phyloP scores from a whole-genome alignment of 345 rosid genomes.

The Heritiera littoralis region DNA sequence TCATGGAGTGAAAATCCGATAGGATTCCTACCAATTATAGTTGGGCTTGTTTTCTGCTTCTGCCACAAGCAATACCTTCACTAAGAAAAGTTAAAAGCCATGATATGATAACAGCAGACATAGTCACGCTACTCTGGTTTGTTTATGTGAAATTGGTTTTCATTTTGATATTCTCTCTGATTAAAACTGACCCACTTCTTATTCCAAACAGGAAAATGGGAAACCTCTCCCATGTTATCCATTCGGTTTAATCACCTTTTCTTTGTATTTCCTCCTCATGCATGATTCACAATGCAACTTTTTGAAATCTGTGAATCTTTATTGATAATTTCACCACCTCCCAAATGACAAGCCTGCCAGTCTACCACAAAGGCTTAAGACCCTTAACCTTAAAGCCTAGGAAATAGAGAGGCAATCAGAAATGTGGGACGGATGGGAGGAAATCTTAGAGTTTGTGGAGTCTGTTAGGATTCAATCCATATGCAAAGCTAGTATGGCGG shows the following conservation, averaged over 20 bases:
- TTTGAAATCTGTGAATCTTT: background rate
- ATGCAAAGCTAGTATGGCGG: too few species aligned
- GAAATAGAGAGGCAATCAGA: background rate
- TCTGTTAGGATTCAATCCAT: too few species aligned
- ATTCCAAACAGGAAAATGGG: background rate
- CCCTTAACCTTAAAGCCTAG: background rate
- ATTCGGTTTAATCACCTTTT: constrained; percentile 1
- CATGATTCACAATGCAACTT: background rate
- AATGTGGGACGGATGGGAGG: background rate
- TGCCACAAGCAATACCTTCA: constrained; percentile 11
- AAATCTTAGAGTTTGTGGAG: background rate
- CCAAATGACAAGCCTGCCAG: constrained; percentile 6
- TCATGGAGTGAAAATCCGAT: background rate
- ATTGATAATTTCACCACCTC: background rate
- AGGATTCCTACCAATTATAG: background rate
- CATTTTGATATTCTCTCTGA: background rate
- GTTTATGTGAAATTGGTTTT: background rate
- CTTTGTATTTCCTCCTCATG: background rate
- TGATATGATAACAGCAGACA: constrained; percentile 15
- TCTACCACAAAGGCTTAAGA: background rate
- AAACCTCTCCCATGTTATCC: constrained; percentile 10
- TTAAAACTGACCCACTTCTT: constrained; percentile 2
- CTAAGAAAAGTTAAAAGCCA: constrained; percentile 18
- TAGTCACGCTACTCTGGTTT: background rate
- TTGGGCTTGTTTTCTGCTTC: background rate